Percentiles rank a stretch among this genome's conserved stretches.
These are phyloP conservation scores for Erucastrum elatum DNA, from an alignment of 345 rosid genomes.

Conservation along the genomic window DNA sequence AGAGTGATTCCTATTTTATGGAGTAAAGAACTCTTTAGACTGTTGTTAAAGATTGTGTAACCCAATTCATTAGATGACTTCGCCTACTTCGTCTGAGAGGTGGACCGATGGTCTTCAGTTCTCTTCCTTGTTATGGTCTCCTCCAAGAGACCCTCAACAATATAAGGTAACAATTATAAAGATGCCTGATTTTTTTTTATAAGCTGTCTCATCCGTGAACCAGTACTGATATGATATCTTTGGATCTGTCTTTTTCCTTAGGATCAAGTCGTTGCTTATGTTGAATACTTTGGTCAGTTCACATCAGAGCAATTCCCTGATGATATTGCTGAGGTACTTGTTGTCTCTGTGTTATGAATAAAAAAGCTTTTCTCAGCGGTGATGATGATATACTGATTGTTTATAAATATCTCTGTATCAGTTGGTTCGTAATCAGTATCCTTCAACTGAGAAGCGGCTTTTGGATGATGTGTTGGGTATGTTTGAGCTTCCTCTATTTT, in stretches of 20 bases:
- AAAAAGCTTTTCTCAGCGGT: conserved; percentile 9
- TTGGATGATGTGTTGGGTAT: conserved; percentile 94
- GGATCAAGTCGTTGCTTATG: conserved; percentile 95
- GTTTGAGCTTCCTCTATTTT: conserved; percentile 44
- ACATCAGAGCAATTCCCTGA: conserved; percentile 88
- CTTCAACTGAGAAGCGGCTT: conserved; percentile 73
- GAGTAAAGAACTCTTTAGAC: background rate
- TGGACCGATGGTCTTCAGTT: conserved; percentile 93
- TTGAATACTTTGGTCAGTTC: conserved; percentile 88
- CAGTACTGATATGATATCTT: background rate
- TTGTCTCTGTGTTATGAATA: background rate
- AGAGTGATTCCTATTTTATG: background rate
- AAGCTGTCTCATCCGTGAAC: conserved; percentile 14
- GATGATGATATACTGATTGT: conserved; percentile 24
- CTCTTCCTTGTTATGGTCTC: conserved; percentile 86
- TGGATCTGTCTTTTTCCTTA: conserved; percentile 26
- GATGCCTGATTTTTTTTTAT: background rate
- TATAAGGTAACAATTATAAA: conserved; percentile 56
- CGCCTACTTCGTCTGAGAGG: conserved; percentile 58
- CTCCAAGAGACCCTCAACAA: conserved; percentile 75
- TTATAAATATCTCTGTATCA: conserved; percentile 38
- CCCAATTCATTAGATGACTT: conserved; percentile 40
- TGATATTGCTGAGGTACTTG: conserved; percentile 84
- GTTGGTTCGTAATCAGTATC: conserved; percentile 85
- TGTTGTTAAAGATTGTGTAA: background rate